A percentile compares a stretch with the other conserved stretches of the same genome.
phyloP scores from a whole-genome alignment of 1,284 basidiomycete genomes.

The Hemileia vastatrix region DNA sequence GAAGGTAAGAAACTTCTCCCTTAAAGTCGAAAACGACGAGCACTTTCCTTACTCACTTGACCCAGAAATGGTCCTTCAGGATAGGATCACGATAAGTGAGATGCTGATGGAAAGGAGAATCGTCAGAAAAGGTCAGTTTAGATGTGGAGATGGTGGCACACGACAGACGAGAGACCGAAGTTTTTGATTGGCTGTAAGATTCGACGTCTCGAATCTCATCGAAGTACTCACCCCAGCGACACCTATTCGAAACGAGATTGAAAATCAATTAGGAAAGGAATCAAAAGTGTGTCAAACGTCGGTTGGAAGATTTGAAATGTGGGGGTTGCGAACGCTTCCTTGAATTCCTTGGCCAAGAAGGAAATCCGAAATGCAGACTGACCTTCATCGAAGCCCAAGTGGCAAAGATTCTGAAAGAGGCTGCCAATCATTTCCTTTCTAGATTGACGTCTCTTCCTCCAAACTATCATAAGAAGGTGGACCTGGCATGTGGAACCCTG shows the following conservation, averaged over 20 bases:
- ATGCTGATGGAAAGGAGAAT: conserved; percentile 50
- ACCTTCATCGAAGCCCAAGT: conserved; percentile 56
- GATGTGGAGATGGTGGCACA: not conserved
- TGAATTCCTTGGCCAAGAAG: no score
- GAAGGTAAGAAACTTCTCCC: conserved; percentile 40
- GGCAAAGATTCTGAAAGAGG: conserved; percentile 50
- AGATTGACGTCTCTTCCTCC: conserved; percentile 49
- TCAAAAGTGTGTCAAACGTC: not conserved
- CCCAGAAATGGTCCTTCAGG: conserved; percentile 53
- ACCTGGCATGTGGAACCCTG: conserved; percentile 21
- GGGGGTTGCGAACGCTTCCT: not conserved
- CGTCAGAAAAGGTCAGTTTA: conserved; percentile 15
- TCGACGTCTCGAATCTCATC: not conserved
- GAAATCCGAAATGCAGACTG: not conserved
- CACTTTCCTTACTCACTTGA: no score
- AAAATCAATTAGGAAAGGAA: not conserved
- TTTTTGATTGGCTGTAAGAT: no score
- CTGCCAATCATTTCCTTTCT: conserved; percentile 52
- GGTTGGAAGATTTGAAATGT: no score
- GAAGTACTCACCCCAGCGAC: not conserved
- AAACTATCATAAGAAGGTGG: conserved; percentile 46
- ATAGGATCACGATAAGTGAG: conserved; percentile 57
- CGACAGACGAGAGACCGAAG: conserved; percentile 11
- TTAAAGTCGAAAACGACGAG: conserved; percentile 30
- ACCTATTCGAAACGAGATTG: not conserved